Conservation (phyloP, 164 flowering plant species). For the Chimonanthus praecox region DNA sequence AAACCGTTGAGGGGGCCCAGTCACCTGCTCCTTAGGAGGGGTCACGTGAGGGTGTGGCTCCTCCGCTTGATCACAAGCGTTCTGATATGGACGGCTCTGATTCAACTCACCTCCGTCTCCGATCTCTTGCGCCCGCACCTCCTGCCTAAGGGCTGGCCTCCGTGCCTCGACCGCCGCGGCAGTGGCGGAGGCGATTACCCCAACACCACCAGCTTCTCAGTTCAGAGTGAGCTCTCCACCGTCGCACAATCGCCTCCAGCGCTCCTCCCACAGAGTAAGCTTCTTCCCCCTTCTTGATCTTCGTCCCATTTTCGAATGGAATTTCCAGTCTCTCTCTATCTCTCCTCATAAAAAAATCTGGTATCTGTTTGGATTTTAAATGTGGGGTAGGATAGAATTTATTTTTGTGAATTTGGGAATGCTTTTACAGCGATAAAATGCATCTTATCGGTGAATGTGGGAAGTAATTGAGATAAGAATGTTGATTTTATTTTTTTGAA, state of each 20-base stretch:
- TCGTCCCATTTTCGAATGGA: no score
- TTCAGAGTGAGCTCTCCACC: neutral
- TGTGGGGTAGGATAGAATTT: no score
- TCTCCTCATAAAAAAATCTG: no score
- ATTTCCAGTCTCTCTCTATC: no score
- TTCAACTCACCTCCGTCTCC: conserved; percentile 13
- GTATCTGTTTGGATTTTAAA: no score
- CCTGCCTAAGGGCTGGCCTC: conserved; percentile 16
- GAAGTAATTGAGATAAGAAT: no score
- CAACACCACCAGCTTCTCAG: conserved; percentile 8
- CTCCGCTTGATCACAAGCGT: conserved; percentile 13
- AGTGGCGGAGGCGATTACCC: neutral
- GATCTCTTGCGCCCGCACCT: conserved; percentile 17
- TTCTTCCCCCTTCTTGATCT: neutral
- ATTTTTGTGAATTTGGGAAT: no score
- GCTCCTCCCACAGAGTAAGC: conserved; percentile 14
- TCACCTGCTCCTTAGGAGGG: neutral
- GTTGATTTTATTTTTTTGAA: no score
- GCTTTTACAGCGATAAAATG: no score
- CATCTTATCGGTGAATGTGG: no score
- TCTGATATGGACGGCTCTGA: conserved; percentile 16
- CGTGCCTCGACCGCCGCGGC: conserved; percentile 11
- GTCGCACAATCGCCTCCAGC: conserved; percentile 15
- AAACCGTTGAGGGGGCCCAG: conserved; percentile 2
- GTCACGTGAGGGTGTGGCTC: conserved; percentile 10